Base-by-base conservation (phyloP, 1,284 basidiomycete species). In the Sutorius eximius region DNA sequence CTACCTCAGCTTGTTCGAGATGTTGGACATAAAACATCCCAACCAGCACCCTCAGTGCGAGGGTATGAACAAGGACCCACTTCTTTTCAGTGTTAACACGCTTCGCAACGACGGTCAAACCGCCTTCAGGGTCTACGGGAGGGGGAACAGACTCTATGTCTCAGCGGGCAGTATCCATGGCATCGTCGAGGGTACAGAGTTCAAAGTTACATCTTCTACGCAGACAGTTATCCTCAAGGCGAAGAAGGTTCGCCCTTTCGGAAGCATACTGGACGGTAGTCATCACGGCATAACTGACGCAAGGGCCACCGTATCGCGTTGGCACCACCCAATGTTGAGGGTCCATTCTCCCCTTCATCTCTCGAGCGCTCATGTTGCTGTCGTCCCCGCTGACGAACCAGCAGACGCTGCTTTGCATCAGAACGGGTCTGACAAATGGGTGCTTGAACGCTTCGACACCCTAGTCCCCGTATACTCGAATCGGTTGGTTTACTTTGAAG, bases 81-180 rank as follows among this genome's bases (percentile, higher is more conserved):
- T 64, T 1, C 54, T 67, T 6, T 64, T 67, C 12, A 67, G 65
- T 10, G 60, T 67, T 0, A 64, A 65, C 47, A 61, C 49, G 0
- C 48, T 58, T 27, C 47, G 36, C 20, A 29, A 55, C 5, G 32
- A 55, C 5, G 65, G 51, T 18, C 47, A 54, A 46, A 55, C 60
- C 11, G 55, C 52, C 5, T 65, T 65, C 58, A 65, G 45, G 29
- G 60, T 67, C 34, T 52, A 33, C 13, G 18, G 50, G 38, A 55
- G 32, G n/a, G n/a, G 20, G 13, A 27, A 16, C 4, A 52, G 4
- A 18, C 18, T 54, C n/a, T 58, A 51, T n/a, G 55, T 67, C 37
- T 62, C 64, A 1, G 64, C 62, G 5, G 64, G 65, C 16, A 56
- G 55, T 18, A 52, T 67, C 15, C 62, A 64, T 13, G 60, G 62